Base-by-base conservation (phyloP, 257 asterid species). In the Solanum habrochaites region DNA sequence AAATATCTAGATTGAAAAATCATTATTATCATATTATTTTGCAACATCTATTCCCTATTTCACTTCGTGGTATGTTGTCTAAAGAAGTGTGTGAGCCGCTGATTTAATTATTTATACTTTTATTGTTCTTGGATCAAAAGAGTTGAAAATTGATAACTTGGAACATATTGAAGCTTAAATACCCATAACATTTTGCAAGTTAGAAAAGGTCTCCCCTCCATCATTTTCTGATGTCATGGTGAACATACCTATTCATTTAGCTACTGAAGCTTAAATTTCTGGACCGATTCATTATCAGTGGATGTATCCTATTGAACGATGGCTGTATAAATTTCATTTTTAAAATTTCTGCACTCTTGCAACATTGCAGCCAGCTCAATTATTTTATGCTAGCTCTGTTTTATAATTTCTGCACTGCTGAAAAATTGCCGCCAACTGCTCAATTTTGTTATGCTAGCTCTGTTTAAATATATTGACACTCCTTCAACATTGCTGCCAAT, bases 401-500 rank as follows among this genome's bases (percentile, higher is more conserved):
- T 39, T 7, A 39, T 6, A 39, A 39, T 39, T 39, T 6, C 8
- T 39, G 42, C 42, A 39, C 42, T 7, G 8, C 42, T 39, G 8
- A 39, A 39, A 39, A 7, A 52, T 52, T 52, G 9, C 3, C 2
- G 60, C 23, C 9, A 52, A 0, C 60, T 52, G 3, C 23, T 6
- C 23, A 52, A 52, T 52, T 6, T 49, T 16, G 16, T 15, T 49
- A 52, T 52, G 23, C 60, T 52, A 15, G 21, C 60, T 15, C 9
- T 52, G 3, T 16, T 52, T 16, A 6, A 52, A 52, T 16, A 52
- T 52, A 16, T 52, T 0, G 1, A 3, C 23, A 16, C 23, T 52
- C 0, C 9, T 16, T 8, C 9, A 15, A 49, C 8, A 49, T 5
- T 15, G 9, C 0, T 15, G 21, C 60, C 8, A 49, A 0, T 20